These are phyloP conservation scores for Eucalyptus guilfoylei DNA, from an alignment of 345 rosid genomes.

Conservation along the genomic window DNA sequence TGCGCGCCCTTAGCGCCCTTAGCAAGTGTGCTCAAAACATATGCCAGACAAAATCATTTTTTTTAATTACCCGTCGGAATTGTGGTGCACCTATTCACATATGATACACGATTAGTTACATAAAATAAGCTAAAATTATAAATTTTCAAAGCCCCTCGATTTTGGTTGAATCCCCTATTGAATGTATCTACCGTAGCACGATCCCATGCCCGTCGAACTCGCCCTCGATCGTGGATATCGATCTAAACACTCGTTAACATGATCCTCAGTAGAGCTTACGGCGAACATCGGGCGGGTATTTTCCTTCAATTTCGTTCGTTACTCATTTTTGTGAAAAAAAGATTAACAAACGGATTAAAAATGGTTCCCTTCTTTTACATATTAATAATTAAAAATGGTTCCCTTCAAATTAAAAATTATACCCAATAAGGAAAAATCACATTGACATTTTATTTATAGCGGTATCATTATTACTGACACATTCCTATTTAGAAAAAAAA, in stretches of 20 bases:
- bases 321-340: neutral
- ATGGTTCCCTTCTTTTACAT: neutral
- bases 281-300: too few species aligned
- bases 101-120: neutral
- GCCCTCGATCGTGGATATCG: too few species aligned
- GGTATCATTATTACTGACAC: neutral
- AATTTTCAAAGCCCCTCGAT: neutral
- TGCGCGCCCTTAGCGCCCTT: too few species aligned
- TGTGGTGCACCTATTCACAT: neutral
- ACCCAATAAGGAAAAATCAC: neutral
- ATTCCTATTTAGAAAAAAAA: neutral
- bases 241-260: too few species aligned
- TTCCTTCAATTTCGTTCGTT: neutral
- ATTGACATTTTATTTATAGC: neutral
- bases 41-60: neutral
- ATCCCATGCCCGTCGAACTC: too few species aligned
- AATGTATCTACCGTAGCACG: too few species aligned
- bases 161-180: too few species aligned
- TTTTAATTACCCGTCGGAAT: neutral
- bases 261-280: too few species aligned
- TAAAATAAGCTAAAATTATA: neutral
- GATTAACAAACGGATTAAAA: neutral
- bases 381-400: too few species aligned
- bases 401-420: neutral
- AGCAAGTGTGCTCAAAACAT: neutral